Base-by-base conservation (phyloP, 805 yeast species). In the Kluyveromyces nonfermentans region DNA sequence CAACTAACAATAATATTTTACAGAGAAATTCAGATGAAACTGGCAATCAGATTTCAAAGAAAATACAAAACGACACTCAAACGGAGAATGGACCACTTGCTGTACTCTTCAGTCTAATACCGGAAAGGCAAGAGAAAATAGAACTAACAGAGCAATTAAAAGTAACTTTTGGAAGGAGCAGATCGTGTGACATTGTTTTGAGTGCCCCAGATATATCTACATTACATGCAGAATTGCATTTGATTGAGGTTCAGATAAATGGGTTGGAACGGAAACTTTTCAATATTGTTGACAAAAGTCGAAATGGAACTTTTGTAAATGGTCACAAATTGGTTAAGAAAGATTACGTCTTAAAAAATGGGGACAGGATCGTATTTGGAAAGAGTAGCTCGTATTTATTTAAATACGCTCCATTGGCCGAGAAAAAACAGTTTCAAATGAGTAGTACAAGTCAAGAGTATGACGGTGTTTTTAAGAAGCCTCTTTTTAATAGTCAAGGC, bases 301-400 rank as follows among this genome's bases (percentile, higher is more conserved):
- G 84, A 2, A 82, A 83, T 56, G 89, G 90, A 1, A 77, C 85
- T 0, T 80, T 68, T 50, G 68, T 83, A 15, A 83, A 83, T 53
- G 85, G 77, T 12, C 71, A 69, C 31, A 56, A 66, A 37, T 55
- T 80, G 3, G 71, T 68, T 20, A 75, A 72, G 12, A 69, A 73
- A 28, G 71, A 69, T 19, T 63, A 66, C 30, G 52, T 81, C 18
- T 56, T 82, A 35, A 71, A 76, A 46, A 75, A 80, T 50, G 88
- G 89, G 5, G 89, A 82, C 56, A 73, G 72, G 50, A 46, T 82
- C 1, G 64, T 72, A 0, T 76, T 82, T 62, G 88, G 70, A 3
- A 79, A 53, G 63, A 74, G 75, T 32, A 73, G 74, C 21, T 60
- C 71, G 1, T 77, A 67, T 48, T 61, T 77, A 14, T 74, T 77